Evolutionary conservation across 2,329 filamentous ascomycete genomes (phyloP), one percentile per base, ranked within the genome.

Genomic region (Nemania sp.): DNA sequence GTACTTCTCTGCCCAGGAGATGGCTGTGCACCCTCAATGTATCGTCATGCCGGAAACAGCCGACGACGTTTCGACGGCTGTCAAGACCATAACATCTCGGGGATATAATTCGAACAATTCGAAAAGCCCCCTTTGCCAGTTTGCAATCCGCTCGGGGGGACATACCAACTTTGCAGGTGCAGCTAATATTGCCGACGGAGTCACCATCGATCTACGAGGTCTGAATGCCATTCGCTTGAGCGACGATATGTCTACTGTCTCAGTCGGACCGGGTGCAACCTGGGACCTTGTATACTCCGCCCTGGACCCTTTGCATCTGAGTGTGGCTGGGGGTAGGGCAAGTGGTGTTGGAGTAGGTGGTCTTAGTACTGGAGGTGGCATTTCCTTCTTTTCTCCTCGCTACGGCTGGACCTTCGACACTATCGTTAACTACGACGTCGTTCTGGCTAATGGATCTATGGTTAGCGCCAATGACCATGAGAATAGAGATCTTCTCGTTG

Each of bases 401-500:
- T 64, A 62, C 15, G 69, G 69, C 1, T 71, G 52, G 54, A 62
- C 66, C 1, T 69, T 62, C 27, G 66, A 71, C 24, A 67, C 66
- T 1, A 66, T 72, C 0, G 27, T 62, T 15, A 70, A 70, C 47
- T 69, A 67, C 47, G 62, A 72, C 32, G 55, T 58, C 15, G 65
- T 64, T 29, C 41, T 62, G 35, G 57, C 61, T 6, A 32, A 58
- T 13, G 55, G 20, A 8, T 45, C 51, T 29, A 54, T 62, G n/a
- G n/a, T 62, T 18, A 32, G 64, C 3, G 72, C 67, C 8, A 60
- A 63, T 27, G 59, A 54, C 15, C 27, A 29, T 5, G 11, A 62
- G 7, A 70, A 73, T 43, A 20, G 24, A 1, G 71, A 72, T n/a
- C 56, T 75, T 0, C 69, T 64, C 13, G 49, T 26, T 10, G 71